Evolutionary conservation across 805 yeast genomes (phyloP).

Genomic region (Starmerella vitae): DNA sequence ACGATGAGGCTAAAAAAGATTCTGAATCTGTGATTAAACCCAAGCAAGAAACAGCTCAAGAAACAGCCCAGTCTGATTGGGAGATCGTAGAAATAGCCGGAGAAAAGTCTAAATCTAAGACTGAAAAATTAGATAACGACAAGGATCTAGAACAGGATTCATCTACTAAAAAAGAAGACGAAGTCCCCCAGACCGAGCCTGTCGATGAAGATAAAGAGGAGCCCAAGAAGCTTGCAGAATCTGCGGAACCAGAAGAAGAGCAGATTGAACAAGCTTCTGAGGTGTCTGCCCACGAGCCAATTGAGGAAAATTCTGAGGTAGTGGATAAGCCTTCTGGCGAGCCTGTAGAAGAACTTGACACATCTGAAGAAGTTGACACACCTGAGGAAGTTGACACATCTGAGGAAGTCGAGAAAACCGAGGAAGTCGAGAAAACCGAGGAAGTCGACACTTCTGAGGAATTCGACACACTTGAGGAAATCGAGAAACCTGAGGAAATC

Average conservation of each 20-base stretch:
- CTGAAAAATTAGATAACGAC: background rate
- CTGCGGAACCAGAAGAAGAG: too few species aligned
- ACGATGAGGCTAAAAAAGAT: background rate
- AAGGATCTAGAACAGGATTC: background rate
- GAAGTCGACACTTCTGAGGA: background rate
- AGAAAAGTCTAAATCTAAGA: background rate
- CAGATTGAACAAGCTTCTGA: too few species aligned
- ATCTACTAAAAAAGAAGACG: too few species aligned
- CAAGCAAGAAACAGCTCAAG: background rate
- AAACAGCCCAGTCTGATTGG: background rate
- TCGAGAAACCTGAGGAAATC: too few species aligned
- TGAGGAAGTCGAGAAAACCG: background rate
- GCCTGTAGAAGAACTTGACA: background rate
- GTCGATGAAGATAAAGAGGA: background rate
- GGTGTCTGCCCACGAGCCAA: too few species aligned
- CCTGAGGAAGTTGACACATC: background rate
- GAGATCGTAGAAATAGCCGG: background rate
- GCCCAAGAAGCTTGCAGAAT: background rate
- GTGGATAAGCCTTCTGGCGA: too few species aligned
- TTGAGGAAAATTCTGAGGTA: too few species aligned
- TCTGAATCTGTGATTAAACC: background rate
- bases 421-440: background rate
- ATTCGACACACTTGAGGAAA: background rate
- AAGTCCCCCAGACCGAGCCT: too few species aligned
- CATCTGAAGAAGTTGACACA: background rate